Evolutionary conservation across 225 moss, liverwort and hornwort genomes (phyloP).

Genomic region (Neckera pumila): DNA sequence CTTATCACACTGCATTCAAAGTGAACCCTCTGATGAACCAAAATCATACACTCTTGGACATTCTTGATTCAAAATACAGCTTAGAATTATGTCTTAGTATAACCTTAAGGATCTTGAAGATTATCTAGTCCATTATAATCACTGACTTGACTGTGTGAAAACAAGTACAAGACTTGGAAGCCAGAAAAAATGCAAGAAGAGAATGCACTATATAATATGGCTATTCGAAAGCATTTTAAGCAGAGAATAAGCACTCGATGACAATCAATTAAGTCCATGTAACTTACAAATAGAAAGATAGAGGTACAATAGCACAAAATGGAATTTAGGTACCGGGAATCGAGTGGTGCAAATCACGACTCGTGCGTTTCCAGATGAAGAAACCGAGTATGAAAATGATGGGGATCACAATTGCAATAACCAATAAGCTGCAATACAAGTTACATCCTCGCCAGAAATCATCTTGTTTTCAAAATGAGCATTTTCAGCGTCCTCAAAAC

Average conservation of each 20-base stretch:
- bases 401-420: not conserved
- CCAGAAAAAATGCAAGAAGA: not conserved
- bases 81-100: too few relatives aligned
- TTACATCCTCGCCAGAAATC: not conserved
- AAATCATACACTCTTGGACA: not conserved
- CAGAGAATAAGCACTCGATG: not conserved
- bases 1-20: not conserved
- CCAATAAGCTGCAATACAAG: not conserved
- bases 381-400: too few relatives aligned
- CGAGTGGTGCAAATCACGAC: not conserved
- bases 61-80: not conserved
- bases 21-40: not conserved
- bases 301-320: not conserved
- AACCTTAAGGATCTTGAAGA: not conserved
- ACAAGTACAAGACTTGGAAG: not conserved
- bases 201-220: not conserved
- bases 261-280: too few relatives aligned
- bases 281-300: not conserved
- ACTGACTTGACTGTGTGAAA: not conserved
- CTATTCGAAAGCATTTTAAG: not conserved
- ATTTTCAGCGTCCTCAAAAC: not conserved
- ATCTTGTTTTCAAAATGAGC: not conserved
- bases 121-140: not conserved
- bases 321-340: not conserved
- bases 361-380: not conserved